phyloP scores from a whole-genome alignment of 164 flowering plant species.

The Tetrastigma voinierianum region DNA sequence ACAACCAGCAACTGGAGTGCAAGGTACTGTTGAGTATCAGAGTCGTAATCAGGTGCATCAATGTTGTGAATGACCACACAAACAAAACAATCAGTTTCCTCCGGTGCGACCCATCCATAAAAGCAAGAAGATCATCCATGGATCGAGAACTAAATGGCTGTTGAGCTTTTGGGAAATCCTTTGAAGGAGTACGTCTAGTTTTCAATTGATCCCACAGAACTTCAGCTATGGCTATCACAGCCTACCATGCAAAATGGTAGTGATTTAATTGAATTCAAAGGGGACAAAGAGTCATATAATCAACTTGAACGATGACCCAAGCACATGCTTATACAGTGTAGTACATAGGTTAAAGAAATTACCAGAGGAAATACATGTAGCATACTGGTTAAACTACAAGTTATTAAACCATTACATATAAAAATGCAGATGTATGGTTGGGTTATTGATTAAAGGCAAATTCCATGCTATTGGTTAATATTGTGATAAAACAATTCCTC shows the following conservation, averaged over 20 bases:
- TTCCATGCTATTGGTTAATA: too few relatives aligned
- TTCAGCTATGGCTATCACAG: constrained; percentile 67
- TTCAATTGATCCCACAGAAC: constrained; percentile 68
- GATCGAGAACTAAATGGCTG: constrained; percentile 70
- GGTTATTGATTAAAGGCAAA: too few relatives aligned
- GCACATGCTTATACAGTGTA: too few relatives aligned
- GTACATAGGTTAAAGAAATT: too few relatives aligned
- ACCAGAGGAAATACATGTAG: too few relatives aligned
- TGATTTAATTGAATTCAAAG: not conserved
- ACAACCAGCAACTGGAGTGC: constrained; percentile 84
- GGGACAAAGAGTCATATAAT: not conserved
- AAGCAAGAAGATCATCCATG: constrained; percentile 73
- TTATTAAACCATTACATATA: too few relatives aligned
- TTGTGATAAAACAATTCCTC: too few relatives aligned
- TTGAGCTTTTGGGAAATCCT: constrained; percentile 40
- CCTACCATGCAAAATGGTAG: constrained; percentile 37
- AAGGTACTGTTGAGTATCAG: constrained; percentile 80
- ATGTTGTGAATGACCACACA: constrained; percentile 82
- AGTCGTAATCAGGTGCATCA: constrained; percentile 90
- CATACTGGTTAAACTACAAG: too few relatives aligned
- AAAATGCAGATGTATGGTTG: too few relatives aligned
- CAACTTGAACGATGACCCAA: too few relatives aligned
- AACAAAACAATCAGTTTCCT: constrained; percentile 52
- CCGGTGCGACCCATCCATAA: constrained; percentile 57
- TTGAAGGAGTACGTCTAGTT: constrained; percentile 27